phyloP scores from a whole-genome alignment of 345 rosid species.

The Rhodamnia rubescens region DNA sequence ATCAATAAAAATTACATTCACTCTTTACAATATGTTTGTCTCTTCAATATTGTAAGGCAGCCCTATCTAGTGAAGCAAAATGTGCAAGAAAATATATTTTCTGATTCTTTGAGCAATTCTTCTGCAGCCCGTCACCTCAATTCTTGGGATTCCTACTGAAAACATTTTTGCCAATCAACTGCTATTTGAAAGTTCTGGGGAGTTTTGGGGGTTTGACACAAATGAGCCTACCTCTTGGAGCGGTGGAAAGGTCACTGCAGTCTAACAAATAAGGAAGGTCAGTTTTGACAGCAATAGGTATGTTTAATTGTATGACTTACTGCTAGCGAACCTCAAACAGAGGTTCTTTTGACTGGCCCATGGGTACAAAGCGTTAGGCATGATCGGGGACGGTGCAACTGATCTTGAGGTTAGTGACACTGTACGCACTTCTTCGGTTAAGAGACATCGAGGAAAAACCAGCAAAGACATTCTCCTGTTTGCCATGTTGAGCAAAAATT shows the following conservation, averaged over 20 bases:
- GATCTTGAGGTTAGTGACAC: conserved; percentile 70
- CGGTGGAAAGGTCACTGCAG: conserved; percentile 93
- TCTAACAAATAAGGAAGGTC: conserved; percentile 77
- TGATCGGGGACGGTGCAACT: conserved; percentile 99
- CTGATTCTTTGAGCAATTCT: not conserved
- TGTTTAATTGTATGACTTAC: not conserved
- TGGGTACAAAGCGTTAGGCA: conserved; percentile 63
- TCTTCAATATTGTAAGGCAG: not conserved
- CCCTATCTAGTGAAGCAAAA: not conserved
- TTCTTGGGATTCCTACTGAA: conserved; percentile 71
- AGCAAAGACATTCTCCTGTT: not conserved
- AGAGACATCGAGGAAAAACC: not conserved
- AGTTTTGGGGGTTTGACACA: conserved; percentile 69
- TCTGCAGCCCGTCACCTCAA: conserved; percentile 78
- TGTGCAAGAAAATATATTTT: not conserved
- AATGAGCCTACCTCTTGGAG: conserved; percentile 92
- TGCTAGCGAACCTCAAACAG: not conserved
- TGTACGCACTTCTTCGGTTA: not conserved
- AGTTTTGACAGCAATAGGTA: not conserved
- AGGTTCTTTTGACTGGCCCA: conserved; percentile 28
- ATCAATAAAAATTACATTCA: too few species aligned
- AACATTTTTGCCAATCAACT: conserved; percentile 85
- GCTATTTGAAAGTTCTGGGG: conserved; percentile 60
- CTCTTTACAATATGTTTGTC: not conserved
- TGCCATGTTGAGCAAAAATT: not conserved